Base-by-base conservation (phyloP, 805 yeast species). In the Starmera caribaea region DNA sequence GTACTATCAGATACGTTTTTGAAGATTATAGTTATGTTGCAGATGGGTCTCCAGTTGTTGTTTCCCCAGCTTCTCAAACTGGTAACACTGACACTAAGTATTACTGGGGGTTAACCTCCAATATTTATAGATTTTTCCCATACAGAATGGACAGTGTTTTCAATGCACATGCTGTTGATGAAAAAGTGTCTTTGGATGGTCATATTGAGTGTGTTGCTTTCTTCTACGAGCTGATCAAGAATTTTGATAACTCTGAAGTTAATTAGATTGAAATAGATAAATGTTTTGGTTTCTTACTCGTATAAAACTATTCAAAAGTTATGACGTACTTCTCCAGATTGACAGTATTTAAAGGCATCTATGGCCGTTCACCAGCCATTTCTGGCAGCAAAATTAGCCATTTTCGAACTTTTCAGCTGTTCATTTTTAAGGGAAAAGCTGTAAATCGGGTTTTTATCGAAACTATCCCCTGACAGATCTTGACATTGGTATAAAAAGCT, bases 1-100 rank as follows among this genome's bases (percentile, higher is more conserved):
- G 79, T 28, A 66, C 69, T 27, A 63, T 72, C 32, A 69, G 77
- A 49, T 68, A 73, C 45, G 66, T 73, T 16, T 73, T 66, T 45
- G 74, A 71, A 49, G 75, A 73, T 40, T 58, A 71, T 38, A 64
- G 9, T 8, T 21, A 21, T 7, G 24, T 21, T 21, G 16, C 32
- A 30, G 15, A 12, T 14, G 32, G 15, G 9, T n/a, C 15, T 8
- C 33, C 33, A 31, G 11, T 31, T 16, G 16, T 31, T 79, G 36
- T 34, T 8, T 32, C 37, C 7, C 34, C 37, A 24, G 16, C 10
- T 26, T 28, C n/a, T 9, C 12, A 29, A 30, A 16, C 16, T 11
- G 40, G 30, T 14, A 34, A 38, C 12, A 38, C 37, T 4, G 36
- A 38, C 24, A 38, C 40, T 5, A 38, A 16, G 15, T 12, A 35